These are phyloP conservation scores for Candida sanyaensis DNA, from an alignment of 1,139 yeast genomes.

Conservation along the genomic window DNA sequence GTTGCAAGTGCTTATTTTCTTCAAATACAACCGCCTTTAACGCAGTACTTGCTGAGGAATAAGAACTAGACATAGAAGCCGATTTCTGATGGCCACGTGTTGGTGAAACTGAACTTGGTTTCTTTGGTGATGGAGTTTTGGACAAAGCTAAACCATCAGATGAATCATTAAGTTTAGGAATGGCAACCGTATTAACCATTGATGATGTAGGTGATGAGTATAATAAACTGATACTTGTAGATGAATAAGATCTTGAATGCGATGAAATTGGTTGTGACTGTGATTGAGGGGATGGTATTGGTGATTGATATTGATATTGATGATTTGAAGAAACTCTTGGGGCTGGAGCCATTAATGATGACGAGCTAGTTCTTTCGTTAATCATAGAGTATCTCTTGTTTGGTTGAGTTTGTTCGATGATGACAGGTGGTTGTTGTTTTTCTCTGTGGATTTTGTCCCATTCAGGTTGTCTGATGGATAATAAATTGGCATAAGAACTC, in stretches of 20 bases:
- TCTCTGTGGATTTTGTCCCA: constrained; percentile 71
- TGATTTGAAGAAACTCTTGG: constrained; percentile 7
- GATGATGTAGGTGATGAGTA: constrained; percentile 55
- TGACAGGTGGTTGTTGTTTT: constrained; percentile 20
- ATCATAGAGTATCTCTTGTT: constrained; percentile 50
- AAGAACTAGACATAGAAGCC: constrained; percentile 33
- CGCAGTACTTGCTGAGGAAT: constrained; percentile 61
- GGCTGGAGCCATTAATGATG: constrained; percentile 30
- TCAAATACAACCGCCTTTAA: constrained; percentile 65
- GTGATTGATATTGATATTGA: constrained; percentile 14
- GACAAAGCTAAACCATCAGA: constrained; percentile 10
- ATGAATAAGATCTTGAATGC: constrained; percentile 46
- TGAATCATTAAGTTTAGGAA: constrained; percentile 16
- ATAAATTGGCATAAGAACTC: constrained; percentile 73
- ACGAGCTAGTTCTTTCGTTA: constrained; percentile 43
- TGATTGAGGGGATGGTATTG: constrained; percentile 34
- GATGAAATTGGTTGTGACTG: constrained; percentile 12
- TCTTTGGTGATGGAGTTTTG: constrained; percentile 18
- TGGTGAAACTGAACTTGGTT: constrained; percentile 16
- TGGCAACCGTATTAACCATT: constrained; percentile 48
- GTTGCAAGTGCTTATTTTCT: constrained; percentile 14
- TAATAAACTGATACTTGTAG: constrained; percentile 40
- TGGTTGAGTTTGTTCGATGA: constrained; percentile 12
- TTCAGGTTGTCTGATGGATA: constrained; percentile 82
- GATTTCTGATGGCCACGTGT: constrained; percentile 36